Evolutionary conservation across 257 asterid genomes (phyloP).

Genomic region (Solanum chmielewskii): DNA sequence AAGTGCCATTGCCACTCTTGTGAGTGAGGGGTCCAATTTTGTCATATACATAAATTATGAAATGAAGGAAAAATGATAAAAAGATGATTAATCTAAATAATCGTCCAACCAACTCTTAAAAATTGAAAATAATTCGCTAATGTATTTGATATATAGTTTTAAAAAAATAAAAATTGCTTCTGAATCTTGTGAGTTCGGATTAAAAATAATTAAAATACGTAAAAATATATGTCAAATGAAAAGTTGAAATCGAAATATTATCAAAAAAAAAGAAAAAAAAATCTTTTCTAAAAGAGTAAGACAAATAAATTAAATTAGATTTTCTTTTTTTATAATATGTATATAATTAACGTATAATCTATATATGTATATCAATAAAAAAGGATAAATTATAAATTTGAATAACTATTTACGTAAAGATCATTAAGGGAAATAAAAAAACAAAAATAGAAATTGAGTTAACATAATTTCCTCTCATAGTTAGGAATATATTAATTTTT

Average conservation of each 20-base stretch:
- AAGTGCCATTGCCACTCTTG: background rate
- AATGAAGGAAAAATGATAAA: background rate
- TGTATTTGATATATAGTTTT: background rate
- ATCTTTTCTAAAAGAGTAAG: background rate
- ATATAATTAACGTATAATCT: background rate
- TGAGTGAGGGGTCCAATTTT: background rate
- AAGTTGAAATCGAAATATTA: background rate
- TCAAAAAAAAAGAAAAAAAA: background rate
- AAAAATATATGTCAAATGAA: background rate
- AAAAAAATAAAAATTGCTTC: accelerated
- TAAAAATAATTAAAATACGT: background rate
- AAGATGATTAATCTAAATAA: background rate
- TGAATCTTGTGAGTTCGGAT: background rate
- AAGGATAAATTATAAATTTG: background rate
- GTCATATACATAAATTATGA: background rate
- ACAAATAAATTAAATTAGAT: background rate
- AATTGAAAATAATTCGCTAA: background rate
- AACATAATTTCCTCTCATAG: background rate
- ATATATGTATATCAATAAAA: background rate
- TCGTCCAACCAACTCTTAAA: background rate
- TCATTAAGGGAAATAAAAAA: background rate
- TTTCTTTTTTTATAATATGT: background rate
- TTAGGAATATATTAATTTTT: background rate
- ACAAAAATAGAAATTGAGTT: background rate
- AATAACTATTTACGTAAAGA: background rate